Evolutionary conservation across 306 rosid species (phyloP), one percentile per base, ranked within the genome.

Genomic region (Aeschynomene evenia): DNA sequence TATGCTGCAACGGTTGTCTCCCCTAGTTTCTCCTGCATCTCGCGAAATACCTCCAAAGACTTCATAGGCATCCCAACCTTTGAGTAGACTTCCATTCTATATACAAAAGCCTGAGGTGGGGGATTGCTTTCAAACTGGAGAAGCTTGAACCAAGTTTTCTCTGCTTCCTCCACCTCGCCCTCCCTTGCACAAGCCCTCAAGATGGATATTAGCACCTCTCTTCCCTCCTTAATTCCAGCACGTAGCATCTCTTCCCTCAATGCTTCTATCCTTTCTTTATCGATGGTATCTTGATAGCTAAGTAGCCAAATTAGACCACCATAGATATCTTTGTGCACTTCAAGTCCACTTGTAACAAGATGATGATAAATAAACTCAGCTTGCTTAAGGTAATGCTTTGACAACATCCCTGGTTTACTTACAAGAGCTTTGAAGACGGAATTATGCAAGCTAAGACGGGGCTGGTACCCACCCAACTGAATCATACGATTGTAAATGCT

Each of bases 301-400:
- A 90, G 98, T 46, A 93, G 87, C 98, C 96, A 88, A 86, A 93
- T 86, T 61, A 93, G 81, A 67, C 98, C 97, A 53, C 84, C 83
- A 45, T 85, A 93, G 53, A 93, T 85, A 77, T 93, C 91, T 71
- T 88, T 90, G 43, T 88, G 96, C 36, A 93, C 68, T 69, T 82
- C 83, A 15, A 90, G 88, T 29, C 94, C 89, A 74, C 83, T 80
- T 23, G 97, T 85, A 51, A 86, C 82, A 85, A 93, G 46, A 62
- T 87, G 84, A 77, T 88, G 98, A 76, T 82, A 88, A 62, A 93
- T 79, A 79, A 88, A 90, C 82, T 93, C 98, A 14, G 98, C 96
- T 83, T 93, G 98, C 69, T 82, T 93, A 36, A 93, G 89, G 79
- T 88, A 87, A 31, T 80, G 82, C 70, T 85, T 90, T n/a, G 94